phyloP scores from a whole-genome alignment of 108 stramenopile species.

The Schizochytrium sp. region DNA sequence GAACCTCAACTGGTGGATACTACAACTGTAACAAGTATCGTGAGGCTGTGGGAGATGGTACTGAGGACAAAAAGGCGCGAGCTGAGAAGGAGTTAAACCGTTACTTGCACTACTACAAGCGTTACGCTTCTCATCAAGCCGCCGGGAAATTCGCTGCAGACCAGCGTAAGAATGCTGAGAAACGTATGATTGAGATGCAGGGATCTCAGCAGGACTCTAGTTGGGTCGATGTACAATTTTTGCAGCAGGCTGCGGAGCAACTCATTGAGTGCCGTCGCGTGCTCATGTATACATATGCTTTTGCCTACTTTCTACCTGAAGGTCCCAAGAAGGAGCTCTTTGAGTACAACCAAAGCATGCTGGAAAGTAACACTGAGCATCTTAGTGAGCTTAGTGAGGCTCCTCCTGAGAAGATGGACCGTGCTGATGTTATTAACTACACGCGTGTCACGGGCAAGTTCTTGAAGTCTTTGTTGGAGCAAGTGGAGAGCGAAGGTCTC shows the following conservation, averaged over 20 bases:
- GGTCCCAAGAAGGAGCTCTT: constrained; percentile 86
- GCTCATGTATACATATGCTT: constrained; percentile 92
- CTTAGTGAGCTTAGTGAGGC: constrained; percentile 81
- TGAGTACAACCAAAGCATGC: constrained; percentile 97
- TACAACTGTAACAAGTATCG: constrained; percentile 95
- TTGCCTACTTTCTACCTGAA: constrained; percentile 88
- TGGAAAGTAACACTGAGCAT: constrained; percentile 96
- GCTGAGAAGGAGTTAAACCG: constrained; percentile 94
- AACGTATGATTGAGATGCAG: constrained; percentile 90
- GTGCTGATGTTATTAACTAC: constrained; percentile 93
- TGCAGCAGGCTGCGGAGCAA: constrained; percentile 94
- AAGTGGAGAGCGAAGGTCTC: constrained; percentile 70
- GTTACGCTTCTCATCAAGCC: constrained; percentile 90
- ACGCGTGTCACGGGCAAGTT: constrained; percentile 93
- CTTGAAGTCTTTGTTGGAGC: constrained; percentile 89
- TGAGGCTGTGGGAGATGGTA: constrained; percentile 66
- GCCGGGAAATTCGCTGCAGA: constrained; percentile 90
- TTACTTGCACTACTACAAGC: constrained; percentile 98
- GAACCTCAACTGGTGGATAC: constrained; percentile 96
- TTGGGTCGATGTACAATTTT: constrained; percentile 98
- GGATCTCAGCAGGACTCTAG: constrained; percentile 80
- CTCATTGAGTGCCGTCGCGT: constrained; percentile 95
- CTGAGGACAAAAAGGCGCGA: constrained; percentile 78
- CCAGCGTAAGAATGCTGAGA: constrained; percentile 87
- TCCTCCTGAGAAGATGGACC: constrained; percentile 87